Evolutionary conservation across 345 rosid genomes (phyloP), one percentile per base, ranked within the genome.

Genomic region (Populus pruinosa): DNA sequence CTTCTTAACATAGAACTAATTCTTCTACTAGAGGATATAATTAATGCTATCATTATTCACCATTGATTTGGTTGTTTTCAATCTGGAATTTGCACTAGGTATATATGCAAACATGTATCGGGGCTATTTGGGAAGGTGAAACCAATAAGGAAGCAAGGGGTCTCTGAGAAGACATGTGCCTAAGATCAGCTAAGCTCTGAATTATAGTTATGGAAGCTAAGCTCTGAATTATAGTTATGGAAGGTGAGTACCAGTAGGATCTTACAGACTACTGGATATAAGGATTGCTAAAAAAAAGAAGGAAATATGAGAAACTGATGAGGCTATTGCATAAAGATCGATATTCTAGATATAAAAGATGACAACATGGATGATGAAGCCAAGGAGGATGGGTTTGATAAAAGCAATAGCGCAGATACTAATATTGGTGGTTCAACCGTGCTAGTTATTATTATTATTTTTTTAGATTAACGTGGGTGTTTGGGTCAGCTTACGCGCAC

Each of bases 361-460:
- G 96, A 94, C 21, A 90, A 75, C 18, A 85, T 65, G 12, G 96
- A 89, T 55, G 88, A 81, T 16, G 97, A 90, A 2, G 78, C 78
- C 31, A 88, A 66, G 5, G 97, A 92, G 2, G 87, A 84, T 4
- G 82, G 84, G 65, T 81, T 85, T 1, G 93, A 87, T 29, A 91
- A 87, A 72, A 95, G 96, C 73, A 93, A 80, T 5, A 98, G 99
- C 2, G 97, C 92, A 72, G 89, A 88, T 74, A 90, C 97, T 17
- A 97, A 92, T 64, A 93, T 91, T 2, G 97, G 94, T 1, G 90
- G 91, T 76, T 92, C 93, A 21, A 93, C 92, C 0, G 83, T 87
- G 85, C 85, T 87, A 0, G 29, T 27, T 1, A 27, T 1, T n/a
- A n/a, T n/a, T n/a, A n/a, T n/a, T n/a, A n/a, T n/a, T n/a, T n/a